Evolutionary conservation across 345 rosid genomes (phyloP).

Genomic region (Salix brachista): DNA sequence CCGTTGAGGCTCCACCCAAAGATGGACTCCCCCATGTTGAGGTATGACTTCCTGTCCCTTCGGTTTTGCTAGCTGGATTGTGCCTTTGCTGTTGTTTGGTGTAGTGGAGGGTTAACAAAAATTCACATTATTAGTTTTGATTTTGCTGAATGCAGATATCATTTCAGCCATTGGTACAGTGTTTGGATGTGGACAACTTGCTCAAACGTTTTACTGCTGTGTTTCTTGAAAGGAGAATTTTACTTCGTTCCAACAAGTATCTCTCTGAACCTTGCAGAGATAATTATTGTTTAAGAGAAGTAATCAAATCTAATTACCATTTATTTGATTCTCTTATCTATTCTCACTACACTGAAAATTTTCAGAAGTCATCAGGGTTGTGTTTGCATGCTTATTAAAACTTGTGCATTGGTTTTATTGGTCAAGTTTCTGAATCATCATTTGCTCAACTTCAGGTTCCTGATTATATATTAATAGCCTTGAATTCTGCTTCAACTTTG

Average conservation of each 20-base stretch:
- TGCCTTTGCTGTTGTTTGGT: no score
- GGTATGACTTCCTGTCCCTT: no score
- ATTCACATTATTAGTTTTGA: no score
- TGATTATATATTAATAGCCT: background rate
- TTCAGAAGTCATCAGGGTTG: background rate
- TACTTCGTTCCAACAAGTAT: constrained; percentile 96
- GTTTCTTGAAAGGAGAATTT: constrained; percentile 84
- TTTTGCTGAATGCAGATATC: no score
- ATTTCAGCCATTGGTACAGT: constrained; percentile 67
- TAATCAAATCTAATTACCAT: background rate
- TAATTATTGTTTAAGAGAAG: background rate
- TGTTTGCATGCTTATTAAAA: background rate
- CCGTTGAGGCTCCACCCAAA: no score
- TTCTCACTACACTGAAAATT: background rate
- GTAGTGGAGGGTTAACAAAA: no score
- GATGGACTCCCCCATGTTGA: no score
- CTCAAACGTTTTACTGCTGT: constrained; percentile 86
- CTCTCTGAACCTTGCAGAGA: constrained; percentile 4
- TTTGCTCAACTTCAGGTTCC: background rate
- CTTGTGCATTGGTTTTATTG: background rate
- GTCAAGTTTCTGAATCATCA: background rate
- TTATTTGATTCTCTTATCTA: constrained; percentile 1
- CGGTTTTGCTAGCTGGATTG: no score
- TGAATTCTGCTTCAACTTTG: background rate
- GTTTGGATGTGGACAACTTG: constrained; percentile 94